Base-by-base conservation (phyloP, 345 rosid genomes). In the Brassica juncea region DNA sequence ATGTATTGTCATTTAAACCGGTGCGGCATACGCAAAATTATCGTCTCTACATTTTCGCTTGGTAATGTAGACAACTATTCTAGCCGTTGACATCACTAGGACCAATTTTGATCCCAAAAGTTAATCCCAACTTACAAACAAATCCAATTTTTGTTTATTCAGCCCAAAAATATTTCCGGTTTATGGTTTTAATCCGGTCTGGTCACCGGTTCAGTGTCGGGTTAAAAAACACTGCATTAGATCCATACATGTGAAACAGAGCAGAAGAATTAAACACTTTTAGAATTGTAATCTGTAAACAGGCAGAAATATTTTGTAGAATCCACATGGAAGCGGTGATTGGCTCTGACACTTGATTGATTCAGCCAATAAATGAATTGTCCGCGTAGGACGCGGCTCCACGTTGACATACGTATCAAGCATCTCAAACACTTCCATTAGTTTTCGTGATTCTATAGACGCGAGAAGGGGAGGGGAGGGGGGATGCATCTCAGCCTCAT, bases 311-410 rank as follows among this genome's bases (percentile, higher is more conserved):
- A 54, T 2, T 16, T 54, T 6, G 28, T 52, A 30, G 15, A 69
- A 2, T 15, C 62, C 68, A 72, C 76, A 39, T 72, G 76, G 58
- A 60, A 60, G 44, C 35, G 55, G 76, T 60, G 68, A 72, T 72
- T 72, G 76, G 68, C 59, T 72, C 39, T 72, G 58, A 72, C 76
- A 59, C 11, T 15, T 54, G 9, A 47, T 60, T 21, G 34, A 54
- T 60, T 57, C 32, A 21, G 57, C 32, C 23, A 44, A 19, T 16
- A 55, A 19, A 55, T 19, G 12, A 55, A 55, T 34, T 59, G 55
- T 72, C 58, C 68, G 76, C 66, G 66, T 72, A 72, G 27, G 35
- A 61, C 68, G 76, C 76, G 68, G 76, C 47, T 72, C 58, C 8
- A 61, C 58, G 15, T 72, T 37, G 76, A 72, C 58, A 47, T 60